Conservation (phyloP, 306 rosid genomes). For the Sechiopsis laciniata region DNA sequence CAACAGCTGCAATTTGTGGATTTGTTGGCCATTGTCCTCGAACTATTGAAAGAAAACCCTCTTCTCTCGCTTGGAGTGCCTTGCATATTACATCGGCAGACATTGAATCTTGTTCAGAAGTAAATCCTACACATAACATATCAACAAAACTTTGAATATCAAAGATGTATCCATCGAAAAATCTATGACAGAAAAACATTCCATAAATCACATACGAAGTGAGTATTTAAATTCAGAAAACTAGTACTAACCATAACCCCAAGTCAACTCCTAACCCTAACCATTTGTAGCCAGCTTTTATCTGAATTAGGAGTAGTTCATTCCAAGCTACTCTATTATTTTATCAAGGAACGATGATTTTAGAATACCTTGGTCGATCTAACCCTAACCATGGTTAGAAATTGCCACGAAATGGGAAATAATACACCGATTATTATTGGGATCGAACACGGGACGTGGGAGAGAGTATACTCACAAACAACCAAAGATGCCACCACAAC, state of each 20-base stretch:
- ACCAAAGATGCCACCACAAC: too few relatives aligned
- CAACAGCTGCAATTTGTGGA: slow-evolving; percentile 89
- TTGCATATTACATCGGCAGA: slow-evolving; percentile 69
- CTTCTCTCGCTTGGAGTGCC: slow-evolving; percentile 91
- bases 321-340: not conserved
- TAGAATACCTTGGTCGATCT: too few relatives aligned
- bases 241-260: not conserved
- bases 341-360: not conserved
- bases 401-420: too few relatives aligned
- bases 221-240: not conserved
- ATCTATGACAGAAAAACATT: not conserved
- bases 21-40: slow-evolving; percentile 54
- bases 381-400: too few relatives aligned
- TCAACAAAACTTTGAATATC: not conserved
- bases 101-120: slow-evolving; percentile 72
- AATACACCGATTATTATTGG: too few relatives aligned
- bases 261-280: not conserved
- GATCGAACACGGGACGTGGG: too few relatives aligned
- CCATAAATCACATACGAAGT: not conserved
- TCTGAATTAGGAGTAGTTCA: not conserved
- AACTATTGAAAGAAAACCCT: slow-evolving; percentile 67
- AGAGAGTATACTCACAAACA: too few relatives aligned
- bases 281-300: not conserved
- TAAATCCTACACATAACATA: slow-evolving; percentile 48
- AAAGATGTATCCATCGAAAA: slow-evolving; percentile 5